Conservation (phyloP, 2,329 filamentous ascomycete species). For the Metarhizium humberi region DNA sequence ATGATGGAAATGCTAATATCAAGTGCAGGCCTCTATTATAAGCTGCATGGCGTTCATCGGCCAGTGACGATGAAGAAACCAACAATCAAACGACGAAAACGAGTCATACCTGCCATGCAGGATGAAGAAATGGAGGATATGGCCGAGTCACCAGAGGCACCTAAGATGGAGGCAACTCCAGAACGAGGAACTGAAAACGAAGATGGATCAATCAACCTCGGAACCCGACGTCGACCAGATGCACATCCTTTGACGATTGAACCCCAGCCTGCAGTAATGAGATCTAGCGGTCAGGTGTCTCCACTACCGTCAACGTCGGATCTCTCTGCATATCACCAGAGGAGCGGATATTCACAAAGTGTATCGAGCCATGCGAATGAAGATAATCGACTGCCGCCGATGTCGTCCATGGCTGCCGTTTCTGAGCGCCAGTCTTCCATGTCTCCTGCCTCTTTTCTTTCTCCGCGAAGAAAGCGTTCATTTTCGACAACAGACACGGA, state of each 20-base stretch:
- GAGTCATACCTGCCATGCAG: conserved; percentile 72
- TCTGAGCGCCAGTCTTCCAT: conserved; percentile 46
- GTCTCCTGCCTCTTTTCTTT: conserved; percentile 51
- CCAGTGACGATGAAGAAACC: conserved; percentile 99
- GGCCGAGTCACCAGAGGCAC: conserved; percentile 32
- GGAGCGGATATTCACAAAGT: conserved; percentile 28
- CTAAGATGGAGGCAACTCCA: conserved; percentile 24
- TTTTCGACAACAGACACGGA: conserved; percentile 54
- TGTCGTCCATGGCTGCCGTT: conserved; percentile 34
- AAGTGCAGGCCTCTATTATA: conserved; percentile 81
- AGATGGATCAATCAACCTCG: conserved; percentile 57
- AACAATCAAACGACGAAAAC: conserved; percentile 90
- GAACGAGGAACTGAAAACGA: conserved; percentile 51
- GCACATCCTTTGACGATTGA: conserved; percentile 33
- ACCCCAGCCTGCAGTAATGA: conserved; percentile 31
- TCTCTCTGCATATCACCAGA: conserved; percentile 43
- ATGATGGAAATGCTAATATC: not conserved
- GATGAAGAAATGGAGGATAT: conserved; percentile 41
- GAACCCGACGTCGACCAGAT: conserved; percentile 40
- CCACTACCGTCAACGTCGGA: conserved; percentile 33
- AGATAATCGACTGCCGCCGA: conserved; percentile 50
- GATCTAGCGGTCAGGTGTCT: conserved; percentile 33
- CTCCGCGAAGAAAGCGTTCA: conserved; percentile 55
- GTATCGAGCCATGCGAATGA: conserved; percentile 35
- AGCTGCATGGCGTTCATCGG: conserved; percentile 85